A percentile compares a stretch with the other conserved stretches of the same genome.
Conservation (phyloP, 768 basidiomycete genomes). For the Leccinum aurantiacum region DNA sequence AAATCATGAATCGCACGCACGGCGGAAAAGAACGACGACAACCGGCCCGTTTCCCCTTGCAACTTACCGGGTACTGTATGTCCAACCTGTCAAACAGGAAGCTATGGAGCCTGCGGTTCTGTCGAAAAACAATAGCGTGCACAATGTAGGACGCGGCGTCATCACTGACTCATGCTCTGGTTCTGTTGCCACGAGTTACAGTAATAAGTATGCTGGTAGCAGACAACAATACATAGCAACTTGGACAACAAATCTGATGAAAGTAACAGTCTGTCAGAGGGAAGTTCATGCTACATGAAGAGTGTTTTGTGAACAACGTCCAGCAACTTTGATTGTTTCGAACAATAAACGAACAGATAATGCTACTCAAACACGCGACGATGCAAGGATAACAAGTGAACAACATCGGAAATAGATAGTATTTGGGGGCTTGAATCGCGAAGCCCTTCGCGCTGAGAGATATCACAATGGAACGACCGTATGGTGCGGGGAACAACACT, state of each 20-base stretch:
- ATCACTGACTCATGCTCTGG: too few species aligned
- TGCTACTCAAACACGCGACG: not conserved
- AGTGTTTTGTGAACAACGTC: not conserved
- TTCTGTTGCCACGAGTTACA: not conserved
- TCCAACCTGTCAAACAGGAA: too few species aligned
- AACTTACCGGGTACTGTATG: too few species aligned
- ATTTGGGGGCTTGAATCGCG: constrained; percentile 46
- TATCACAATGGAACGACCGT: constrained; percentile 27
- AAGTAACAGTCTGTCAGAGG: not conserved
- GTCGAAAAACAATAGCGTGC: not conserved
- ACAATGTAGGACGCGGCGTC: too few species aligned
- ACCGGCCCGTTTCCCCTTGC: too few species aligned
- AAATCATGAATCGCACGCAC: too few species aligned
- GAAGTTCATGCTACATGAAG: constrained; percentile 1
- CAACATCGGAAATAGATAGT: constrained; percentile 21
- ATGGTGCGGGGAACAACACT: constrained; percentile 15
- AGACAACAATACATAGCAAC: not conserved
- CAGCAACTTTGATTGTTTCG: not conserved
- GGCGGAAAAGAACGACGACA: too few species aligned
- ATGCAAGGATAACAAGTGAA: not conserved
- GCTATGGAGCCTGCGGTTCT: constrained; percentile 11
- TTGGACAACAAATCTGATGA: not conserved
- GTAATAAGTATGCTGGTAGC: not conserved
- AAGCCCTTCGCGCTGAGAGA: constrained; percentile 49
- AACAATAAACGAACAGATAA: not conserved